These are phyloP conservation scores for Pythium phragmiticola DNA, from an alignment of 352 stramenopile species.

Conservation along the genomic window DNA sequence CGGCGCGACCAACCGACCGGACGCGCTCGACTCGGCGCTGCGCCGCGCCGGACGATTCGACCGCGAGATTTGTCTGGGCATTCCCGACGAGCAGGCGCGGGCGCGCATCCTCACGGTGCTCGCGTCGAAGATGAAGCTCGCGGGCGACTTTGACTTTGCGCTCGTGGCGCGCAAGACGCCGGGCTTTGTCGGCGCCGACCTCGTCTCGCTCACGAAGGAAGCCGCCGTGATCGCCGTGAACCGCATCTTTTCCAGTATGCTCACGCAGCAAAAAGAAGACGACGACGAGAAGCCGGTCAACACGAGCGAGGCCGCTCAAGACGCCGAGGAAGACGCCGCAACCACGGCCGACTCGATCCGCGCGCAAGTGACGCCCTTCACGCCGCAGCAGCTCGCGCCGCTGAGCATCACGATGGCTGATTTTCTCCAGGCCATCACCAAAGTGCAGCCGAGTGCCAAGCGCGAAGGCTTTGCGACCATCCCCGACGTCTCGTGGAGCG, in stretches of 20 bases:
- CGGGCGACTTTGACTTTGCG: conserved; percentile 93
- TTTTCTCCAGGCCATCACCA: conserved; percentile 94
- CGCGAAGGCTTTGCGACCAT: conserved; percentile 98
- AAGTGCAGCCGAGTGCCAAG: conserved; percentile 98
- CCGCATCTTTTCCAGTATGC: conserved; percentile 93
- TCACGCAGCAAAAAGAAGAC: conserved; percentile 26
- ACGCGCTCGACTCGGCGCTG: conserved; percentile 96
- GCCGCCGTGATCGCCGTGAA: conserved; percentile 97
- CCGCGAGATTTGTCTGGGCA: conserved; percentile 97
- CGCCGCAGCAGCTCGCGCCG: conserved; percentile 84
- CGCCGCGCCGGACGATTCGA: conserved; percentile 97
- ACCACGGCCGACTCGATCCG: conserved; percentile 64
- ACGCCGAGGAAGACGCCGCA: conserved; percentile 17
- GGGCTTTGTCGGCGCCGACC: conserved; percentile 97
- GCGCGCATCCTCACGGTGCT: conserved; percentile 95
- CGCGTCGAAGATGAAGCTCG: conserved; percentile 92
- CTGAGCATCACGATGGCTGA: conserved; percentile 97
- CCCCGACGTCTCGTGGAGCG: conserved; percentile 97
- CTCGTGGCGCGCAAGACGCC: conserved; percentile 92
- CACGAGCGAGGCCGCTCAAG: background rate
- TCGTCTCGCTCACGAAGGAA: conserved; percentile 97
- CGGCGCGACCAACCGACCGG: conserved; percentile 96
- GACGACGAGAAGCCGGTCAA: background rate
- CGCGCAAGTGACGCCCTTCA: conserved; percentile 79
- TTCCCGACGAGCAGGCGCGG: conserved; percentile 94